These are phyloP conservation scores for Francoa sonchifolia DNA, from an alignment of 441 rosid species.

Conservation along the genomic window DNA sequence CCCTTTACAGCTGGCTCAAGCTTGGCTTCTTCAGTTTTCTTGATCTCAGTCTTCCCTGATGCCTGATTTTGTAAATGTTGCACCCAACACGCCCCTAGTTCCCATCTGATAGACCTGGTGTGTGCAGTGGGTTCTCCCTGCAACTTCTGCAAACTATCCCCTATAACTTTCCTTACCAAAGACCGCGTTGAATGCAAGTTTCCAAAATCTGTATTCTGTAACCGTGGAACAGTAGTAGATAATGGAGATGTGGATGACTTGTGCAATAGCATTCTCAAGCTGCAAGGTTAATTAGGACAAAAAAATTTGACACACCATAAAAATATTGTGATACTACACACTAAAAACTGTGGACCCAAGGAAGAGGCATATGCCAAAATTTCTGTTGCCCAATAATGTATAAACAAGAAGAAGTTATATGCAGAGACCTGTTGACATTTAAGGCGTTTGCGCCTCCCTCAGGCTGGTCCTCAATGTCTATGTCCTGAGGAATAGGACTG, in stretches of 20 bases:
- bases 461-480: slow-evolving; percentile 60
- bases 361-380: slow-evolving; percentile 6
- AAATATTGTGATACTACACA: neutral
- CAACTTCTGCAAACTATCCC: slow-evolving; percentile 54
- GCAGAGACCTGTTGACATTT: slow-evolving; percentile 55
- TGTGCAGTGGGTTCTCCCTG: slow-evolving; percentile 37
- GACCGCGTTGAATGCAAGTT: slow-evolving; percentile 32
- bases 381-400: no score
- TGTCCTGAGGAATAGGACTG: slow-evolving; percentile 31
- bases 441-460: slow-evolving; percentile 75
- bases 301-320: slow-evolving; percentile 11
- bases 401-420: slow-evolving; percentile 7
- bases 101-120: slow-evolving; percentile 59
- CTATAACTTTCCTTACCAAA: slow-evolving; percentile 45
- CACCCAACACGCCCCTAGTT: slow-evolving; percentile 76
- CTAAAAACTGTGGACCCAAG: neutral
- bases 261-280: slow-evolving; percentile 68
- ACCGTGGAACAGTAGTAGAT: slow-evolving; percentile 36
- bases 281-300: slow-evolving; percentile 22
- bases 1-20: slow-evolving; percentile 61
- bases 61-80: slow-evolving; percentile 73
- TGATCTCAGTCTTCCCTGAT: slow-evolving; percentile 60
- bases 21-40: slow-evolving; percentile 62
- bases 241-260: slow-evolving; percentile 42
- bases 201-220: slow-evolving; percentile 48